These are phyloP conservation scores for Phytophthora pinifolia DNA, from an alignment of 352 stramenopile genomes.

Conservation along the genomic window DNA sequence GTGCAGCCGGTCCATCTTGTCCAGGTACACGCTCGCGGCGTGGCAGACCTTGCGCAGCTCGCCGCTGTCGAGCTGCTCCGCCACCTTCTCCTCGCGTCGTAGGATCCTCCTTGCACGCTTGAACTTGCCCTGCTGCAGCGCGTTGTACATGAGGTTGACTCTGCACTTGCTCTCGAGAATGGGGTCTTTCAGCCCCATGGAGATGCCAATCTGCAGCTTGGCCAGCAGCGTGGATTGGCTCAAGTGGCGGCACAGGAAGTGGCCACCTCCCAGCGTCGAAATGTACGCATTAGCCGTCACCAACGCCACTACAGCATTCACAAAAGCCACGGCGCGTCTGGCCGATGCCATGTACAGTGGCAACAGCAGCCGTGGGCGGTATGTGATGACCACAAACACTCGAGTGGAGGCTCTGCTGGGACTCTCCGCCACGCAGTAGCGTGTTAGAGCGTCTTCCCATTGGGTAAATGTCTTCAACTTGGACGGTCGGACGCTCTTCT, in stretches of 20 bases:
- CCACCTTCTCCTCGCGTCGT: slow-evolving; percentile 44
- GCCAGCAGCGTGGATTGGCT: slow-evolving; percentile 72
- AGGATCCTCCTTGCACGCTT: slow-evolving; percentile 55
- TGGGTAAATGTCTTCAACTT: slow-evolving; percentile 13
- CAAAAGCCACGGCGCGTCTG: slow-evolving; percentile 63
- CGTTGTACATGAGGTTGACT: slow-evolving; percentile 81
- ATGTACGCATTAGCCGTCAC: slow-evolving; percentile 86
- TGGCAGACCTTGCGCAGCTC: slow-evolving; percentile 65
- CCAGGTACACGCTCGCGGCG: slow-evolving; percentile 63
- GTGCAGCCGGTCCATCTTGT: slow-evolving; percentile 68
- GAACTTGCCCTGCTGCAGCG: slow-evolving; percentile 70
- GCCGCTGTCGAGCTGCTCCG: slow-evolving; percentile 44
- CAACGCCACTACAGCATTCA: slow-evolving; percentile 67
- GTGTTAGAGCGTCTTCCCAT: slow-evolving; percentile 19
- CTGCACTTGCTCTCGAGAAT: slow-evolving; percentile 82
- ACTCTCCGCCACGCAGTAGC: slow-evolving; percentile 23
- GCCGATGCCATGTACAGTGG: slow-evolving; percentile 63
- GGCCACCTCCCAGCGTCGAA: slow-evolving; percentile 76
- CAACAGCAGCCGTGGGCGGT: slow-evolving; percentile 46
- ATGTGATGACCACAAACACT: slow-evolving; percentile 42
- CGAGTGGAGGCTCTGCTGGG: not conserved
- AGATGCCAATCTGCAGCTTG: slow-evolving; percentile 79
- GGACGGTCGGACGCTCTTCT: not conserved
- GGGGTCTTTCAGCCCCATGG: slow-evolving; percentile 67
- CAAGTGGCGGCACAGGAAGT: slow-evolving; percentile 79